Percentiles rank a stretch among this genome's conserved stretches.
phyloP scores from a whole-genome alignment of 768 basidiomycete species.

The Paxillus ammoniavirescens region DNA sequence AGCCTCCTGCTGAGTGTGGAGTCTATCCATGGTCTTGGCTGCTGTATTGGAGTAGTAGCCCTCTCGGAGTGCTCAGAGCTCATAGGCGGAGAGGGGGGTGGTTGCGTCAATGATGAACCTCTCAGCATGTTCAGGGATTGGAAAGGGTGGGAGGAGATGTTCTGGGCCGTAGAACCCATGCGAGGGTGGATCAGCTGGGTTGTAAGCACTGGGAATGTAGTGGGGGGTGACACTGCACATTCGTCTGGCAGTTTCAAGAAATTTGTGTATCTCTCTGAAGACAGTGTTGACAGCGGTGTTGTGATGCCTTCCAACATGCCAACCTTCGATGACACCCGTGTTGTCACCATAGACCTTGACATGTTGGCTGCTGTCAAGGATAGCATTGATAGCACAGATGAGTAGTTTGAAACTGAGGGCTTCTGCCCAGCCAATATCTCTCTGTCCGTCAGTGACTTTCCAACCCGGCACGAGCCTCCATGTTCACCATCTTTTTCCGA shows the following conservation, averaged over 20 bases:
- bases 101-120: too few species aligned
- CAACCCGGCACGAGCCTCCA: constrained; percentile 8
- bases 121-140: too few species aligned
- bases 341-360: constrained; percentile 11
- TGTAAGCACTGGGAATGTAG: constrained; percentile 1
- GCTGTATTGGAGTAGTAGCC: too few species aligned
- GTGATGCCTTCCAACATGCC: constrained; percentile 2
- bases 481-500: not conserved
- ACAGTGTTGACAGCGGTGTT: constrained; percentile 8
- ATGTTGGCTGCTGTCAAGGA: not conserved
- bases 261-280: constrained; percentile 3
- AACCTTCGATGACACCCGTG: constrained; percentile 10
- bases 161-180: too few species aligned
- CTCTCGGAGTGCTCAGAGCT: too few species aligned
- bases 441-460: not conserved
- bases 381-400: not conserved
- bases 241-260: not conserved
- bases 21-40: too few species aligned
- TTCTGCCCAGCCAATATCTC: constrained; percentile 20
- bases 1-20: too few species aligned
- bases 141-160: too few species aligned
- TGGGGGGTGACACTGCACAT: not conserved
- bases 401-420: constrained; percentile 15
- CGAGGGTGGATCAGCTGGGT: not conserved
- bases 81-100: too few species aligned